Evolutionary conservation across 495 filamentous ascomycete species (phyloP), one percentile per base, ranked within the genome.

Genomic region (Penicillium macrosclerotiorum): DNA sequence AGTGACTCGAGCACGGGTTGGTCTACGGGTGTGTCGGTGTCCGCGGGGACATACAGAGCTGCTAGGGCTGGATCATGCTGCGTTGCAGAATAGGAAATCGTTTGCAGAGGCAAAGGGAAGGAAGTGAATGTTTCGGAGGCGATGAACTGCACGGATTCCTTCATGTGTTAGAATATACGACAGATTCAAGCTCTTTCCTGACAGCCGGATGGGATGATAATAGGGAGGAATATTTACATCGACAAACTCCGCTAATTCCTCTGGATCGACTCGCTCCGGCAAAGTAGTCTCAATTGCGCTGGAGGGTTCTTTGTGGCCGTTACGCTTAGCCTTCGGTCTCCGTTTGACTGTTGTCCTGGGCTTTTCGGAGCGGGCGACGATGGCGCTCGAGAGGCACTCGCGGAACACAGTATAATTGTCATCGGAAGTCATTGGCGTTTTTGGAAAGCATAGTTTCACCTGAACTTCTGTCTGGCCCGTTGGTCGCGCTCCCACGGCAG

Each of bases 171-270:
- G n/a, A n/a, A n/a, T n/a, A n/a, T n/a, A n/a, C n/a, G n/a, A n/a
- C n/a, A n/a, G n/a, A n/a, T n/a, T n/a, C 24, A 32, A 29, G 9
- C 13, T 19, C 18, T n/a, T 22, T 27, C 6, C 31, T 14, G 12
- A 4, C 13, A 19, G 17, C 18, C 19, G 27, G 27, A 36, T 23
- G 26, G 43, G 11, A 22, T n/a, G n/a, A n/a, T n/a, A n/a, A n/a
- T n/a, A n/a, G n/a, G n/a, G 2, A 18, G 9, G 24, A 8, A 2
- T n/a, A 51, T 49, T 36, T 73, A 81, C 79, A 51, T 83, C 77
- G 22, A 82, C 80, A 60, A 92, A 93, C 5, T 92, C 89, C 33
- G 74, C 76, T 20, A 91, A 66, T 37, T 90, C 88, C 45, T 83
- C 83, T 7, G 80, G 78, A 54, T 81, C 75, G 4, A 66, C 54